phyloP scores from a whole-genome alignment of 768 basidiomycete genomes.

The Pisolithus albus region DNA sequence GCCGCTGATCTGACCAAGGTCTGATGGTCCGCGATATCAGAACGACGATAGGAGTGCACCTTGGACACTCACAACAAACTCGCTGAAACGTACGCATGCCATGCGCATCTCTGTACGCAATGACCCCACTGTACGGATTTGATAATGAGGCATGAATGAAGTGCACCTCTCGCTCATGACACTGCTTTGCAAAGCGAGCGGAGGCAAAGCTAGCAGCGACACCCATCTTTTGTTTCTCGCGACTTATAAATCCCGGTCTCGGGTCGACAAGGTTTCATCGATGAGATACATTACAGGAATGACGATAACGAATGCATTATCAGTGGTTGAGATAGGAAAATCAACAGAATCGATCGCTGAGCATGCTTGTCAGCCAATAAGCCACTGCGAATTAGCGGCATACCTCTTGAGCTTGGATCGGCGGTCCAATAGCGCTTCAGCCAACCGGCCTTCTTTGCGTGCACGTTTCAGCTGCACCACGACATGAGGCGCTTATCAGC shows the following conservation, averaged over 20 bases:
- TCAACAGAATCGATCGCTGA: slow-evolving; percentile 43
- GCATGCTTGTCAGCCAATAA: slow-evolving; percentile 5
- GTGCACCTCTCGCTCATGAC: slow-evolving; percentile 1
- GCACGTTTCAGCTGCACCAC: slow-evolving; percentile 65
- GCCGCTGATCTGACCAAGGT: not conserved
- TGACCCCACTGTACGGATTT: not conserved
- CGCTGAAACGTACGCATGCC: not conserved
- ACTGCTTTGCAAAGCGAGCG: not conserved
- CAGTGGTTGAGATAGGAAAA: slow-evolving; percentile 5
- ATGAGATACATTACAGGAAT: slow-evolving; percentile 7
- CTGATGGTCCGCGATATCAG: slow-evolving; percentile 1
- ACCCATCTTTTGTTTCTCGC: not conserved
- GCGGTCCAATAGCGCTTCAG: slow-evolving; percentile 74
- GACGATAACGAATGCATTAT: slow-evolving; percentile 6
- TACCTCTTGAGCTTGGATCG: slow-evolving; percentile 81
- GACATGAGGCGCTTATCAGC: slow-evolving; percentile 1
- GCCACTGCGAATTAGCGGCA: slow-evolving; percentile 5
- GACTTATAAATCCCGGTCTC: not conserved
- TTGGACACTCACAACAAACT: slow-evolving; percentile 7
- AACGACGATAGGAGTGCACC: not conserved
- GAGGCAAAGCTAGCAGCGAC: not conserved
- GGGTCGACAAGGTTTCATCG: slow-evolving; percentile 7
- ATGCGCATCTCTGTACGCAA: not conserved
- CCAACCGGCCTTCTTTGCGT: slow-evolving; percentile 69
- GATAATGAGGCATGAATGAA: slow-evolving; percentile 8